These are phyloP conservation scores for Irpex lacteus DNA, from an alignment of 1,284 basidiomycete genomes.

Conservation along the genomic window DNA sequence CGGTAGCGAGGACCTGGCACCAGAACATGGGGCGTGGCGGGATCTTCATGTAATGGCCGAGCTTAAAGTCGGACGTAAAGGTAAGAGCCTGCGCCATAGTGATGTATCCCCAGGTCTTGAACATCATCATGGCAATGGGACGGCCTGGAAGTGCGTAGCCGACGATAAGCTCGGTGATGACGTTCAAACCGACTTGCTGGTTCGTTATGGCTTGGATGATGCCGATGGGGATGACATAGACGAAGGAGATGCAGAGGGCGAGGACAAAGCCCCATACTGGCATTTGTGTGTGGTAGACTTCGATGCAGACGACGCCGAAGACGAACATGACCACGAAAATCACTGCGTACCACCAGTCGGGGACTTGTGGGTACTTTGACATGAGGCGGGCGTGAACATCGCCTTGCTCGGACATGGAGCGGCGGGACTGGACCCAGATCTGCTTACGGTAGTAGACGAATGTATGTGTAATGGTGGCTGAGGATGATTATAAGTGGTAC, in stretches of 20 bases:
- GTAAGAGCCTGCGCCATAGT: constrained; percentile 42
- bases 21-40: constrained; percentile 44
- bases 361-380: constrained; percentile 60
- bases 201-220: constrained; percentile 51
- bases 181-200: constrained; percentile 38
- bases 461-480: constrained; percentile 64
- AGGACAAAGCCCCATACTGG: constrained; percentile 56
- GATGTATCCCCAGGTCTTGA: constrained; percentile 49
- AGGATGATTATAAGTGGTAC: not conserved
- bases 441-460: constrained; percentile 76
- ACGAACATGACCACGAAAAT: constrained; percentile 42
- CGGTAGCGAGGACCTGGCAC: constrained; percentile 42
- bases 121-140: constrained; percentile 56
- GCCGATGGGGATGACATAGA: constrained; percentile 56
- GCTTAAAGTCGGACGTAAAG: constrained; percentile 46
- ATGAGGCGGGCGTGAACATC: constrained; percentile 86
- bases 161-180: constrained; percentile 45
- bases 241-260: constrained; percentile 29
- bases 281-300: constrained; percentile 60
- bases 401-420: constrained; percentile 65
- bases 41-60: constrained; percentile 48
- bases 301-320: constrained; percentile 62
- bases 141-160: constrained; percentile 45
- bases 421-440: constrained; percentile 59
- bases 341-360: constrained; percentile 28